Evolutionary conservation across 2,329 filamentous ascomycete genomes (phyloP), one percentile per base, ranked within the genome.

Genomic region (Talaromyces verruculosus): DNA sequence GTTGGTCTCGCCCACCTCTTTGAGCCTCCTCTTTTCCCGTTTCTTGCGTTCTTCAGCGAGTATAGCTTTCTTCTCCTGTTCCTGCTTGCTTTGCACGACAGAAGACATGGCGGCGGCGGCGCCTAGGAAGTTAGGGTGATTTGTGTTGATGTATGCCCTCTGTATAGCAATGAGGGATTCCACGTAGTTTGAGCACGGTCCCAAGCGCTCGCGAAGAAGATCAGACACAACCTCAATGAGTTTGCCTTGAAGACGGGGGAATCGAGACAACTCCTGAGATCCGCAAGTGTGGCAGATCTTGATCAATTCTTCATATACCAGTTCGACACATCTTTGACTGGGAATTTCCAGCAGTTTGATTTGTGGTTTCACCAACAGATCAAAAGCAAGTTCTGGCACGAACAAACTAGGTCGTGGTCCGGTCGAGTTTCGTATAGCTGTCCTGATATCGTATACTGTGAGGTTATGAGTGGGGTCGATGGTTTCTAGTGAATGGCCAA

Each of bases 261-360:
- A 99, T 69, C 95, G 87, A 63, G 92, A 91, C 22, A 99, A 87
- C 78, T 99, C 95, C 17, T 91, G 96, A 1, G 93, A 97, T 68
- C 95, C 95, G 80, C 95, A 99, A 0, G 95, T 99, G 77, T 99
- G 95, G 81, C 95, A 97, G 71, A 99, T 98, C 81, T 99, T 99
- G 82, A 99, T 99, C 53, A 99, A 85, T 79, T 99, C 95, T 77
- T 99, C 95, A 77, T 99, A 99, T 2, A 99, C 95, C 63, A 99
- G 87, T 80, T 99, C 95, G 61, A 99, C 95, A 74, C 95, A 99
- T 72, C 95, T 89, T 76, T 99, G 95, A 76, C 92, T 96, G 10
- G 95, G 95, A 30, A 95, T 88, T 77, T 99, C 95, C 33, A 99
- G 84, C 63, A 99, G 85, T 82, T 98, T 98, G 79, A 99, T 99